Base-by-base conservation (phyloP, 129 eudicot species). In the Tanacetum coccineum region DNA sequence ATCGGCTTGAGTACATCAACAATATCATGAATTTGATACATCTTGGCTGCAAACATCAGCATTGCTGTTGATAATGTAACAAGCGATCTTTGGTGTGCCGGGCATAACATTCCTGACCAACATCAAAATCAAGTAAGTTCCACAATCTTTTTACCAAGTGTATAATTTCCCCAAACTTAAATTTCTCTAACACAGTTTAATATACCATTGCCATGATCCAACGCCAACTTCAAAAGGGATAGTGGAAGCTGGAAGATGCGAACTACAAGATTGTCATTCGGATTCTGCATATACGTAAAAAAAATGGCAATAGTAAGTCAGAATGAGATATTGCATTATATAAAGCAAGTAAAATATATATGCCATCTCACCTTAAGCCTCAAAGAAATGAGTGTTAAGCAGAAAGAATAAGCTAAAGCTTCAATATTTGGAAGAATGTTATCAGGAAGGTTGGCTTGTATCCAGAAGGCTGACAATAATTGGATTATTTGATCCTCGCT, bases 371-470 rank as follows among this genome's bases (percentile, higher is more conserved):
- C 99, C 83, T 68, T 84, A 53, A 81, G 80, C 44, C 78, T 85
- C 47, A 81, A 73, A 36, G 95, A 89, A 75, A 86, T 68, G 46
- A 93, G 88, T 3, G 84, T 80, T 62, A 89, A 70, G 75, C 92
- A 85, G 82, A 86, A 93, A 4, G 99, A 88, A 72, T 89, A 95
- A 47, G 95, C 95, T 26, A 93, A 68, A 64, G 99, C 95, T 85
- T 93, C 99, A 26, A 88, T 70, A 81, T 86, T 84, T 67, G 80
- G 79, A 72, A 95, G 96, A 58, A 68, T 45, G 68, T 93, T 93
- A 81, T 93, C 95, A 14, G 95, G 79, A 59, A 93, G 90, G 77
- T 78, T 93, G 42, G 94, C 95, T 79, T 93, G 92, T 45, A 84
- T 67, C 92, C 95, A 93, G 20, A 93, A 84, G 50, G 92, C 90